phyloP scores from a whole-genome alignment of 352 stramenopile species.

The Phytopythium litorale region DNA sequence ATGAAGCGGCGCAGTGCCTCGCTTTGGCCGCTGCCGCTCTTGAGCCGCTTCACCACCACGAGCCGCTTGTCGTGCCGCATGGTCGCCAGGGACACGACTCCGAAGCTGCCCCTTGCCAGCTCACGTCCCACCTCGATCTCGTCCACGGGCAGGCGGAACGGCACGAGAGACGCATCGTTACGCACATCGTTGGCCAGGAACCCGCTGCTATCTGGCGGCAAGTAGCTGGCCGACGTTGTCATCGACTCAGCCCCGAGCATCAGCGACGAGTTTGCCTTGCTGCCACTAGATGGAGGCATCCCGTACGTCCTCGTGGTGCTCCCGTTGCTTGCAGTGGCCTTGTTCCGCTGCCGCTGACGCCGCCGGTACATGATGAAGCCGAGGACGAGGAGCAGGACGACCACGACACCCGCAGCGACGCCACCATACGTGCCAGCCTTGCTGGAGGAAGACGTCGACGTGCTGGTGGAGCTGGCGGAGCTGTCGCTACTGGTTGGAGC shows the following conservation, averaged over 20 bases:
- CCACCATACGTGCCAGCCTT: constrained; percentile 17
- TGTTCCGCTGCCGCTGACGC: constrained; percentile 6
- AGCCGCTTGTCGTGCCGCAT: constrained; percentile 12
- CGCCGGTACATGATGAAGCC: constrained; percentile 25
- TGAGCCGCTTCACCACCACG: constrained; percentile 23
- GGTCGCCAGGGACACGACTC: constrained; percentile 46
- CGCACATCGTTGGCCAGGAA: constrained; percentile 64
- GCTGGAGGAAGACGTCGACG: constrained; percentile 8
- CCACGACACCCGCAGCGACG: constrained; percentile 13
- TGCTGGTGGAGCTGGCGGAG: constrained; percentile 6
- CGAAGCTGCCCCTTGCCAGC: constrained; percentile 55
- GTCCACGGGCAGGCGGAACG: constrained; percentile 40
- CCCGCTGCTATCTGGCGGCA: constrained; percentile 10
- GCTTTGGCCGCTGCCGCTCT: constrained; percentile 9
- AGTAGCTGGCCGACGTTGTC: constrained; percentile 11
- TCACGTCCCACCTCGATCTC: constrained; percentile 36
- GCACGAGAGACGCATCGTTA: constrained; percentile 51
- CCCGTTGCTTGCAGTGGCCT: background rate
- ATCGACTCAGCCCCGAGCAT: constrained; percentile 1
- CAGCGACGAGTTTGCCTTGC: background rate
- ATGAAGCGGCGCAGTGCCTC: constrained; percentile 32
- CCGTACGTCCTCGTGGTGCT: background rate
- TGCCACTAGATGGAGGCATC: background rate
- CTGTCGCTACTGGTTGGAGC: constrained; percentile 10
- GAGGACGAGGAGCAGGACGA: constrained; percentile 17